A percentile compares a stretch with the other conserved stretches of the same genome.
Evolutionary conservation across 495 filamentous ascomycete genomes (phyloP).

Genomic region (Penicillium roqueforti): DNA sequence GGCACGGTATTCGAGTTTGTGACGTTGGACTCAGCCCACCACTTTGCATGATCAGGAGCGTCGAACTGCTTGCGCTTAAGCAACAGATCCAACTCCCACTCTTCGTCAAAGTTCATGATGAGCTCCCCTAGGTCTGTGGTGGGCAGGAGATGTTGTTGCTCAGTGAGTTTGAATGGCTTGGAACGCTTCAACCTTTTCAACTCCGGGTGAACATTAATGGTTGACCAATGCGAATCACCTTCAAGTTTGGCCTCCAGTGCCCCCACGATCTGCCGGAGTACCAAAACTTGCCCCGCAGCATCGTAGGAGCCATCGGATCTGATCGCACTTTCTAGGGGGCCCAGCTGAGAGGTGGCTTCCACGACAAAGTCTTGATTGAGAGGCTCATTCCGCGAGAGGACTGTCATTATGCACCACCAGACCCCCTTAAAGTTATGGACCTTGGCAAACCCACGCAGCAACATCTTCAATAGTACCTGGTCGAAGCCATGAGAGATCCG

Average conservation of each 20-base stretch:
- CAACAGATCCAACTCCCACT: slow-evolving; percentile 22
- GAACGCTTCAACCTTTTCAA: slow-evolving; percentile 3
- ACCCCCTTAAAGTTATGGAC: slow-evolving; percentile 32
- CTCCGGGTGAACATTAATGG: background rate
- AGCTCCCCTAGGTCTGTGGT: slow-evolving; percentile 1
- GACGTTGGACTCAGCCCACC: slow-evolving; percentile 5
- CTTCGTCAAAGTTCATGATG: slow-evolving; percentile 22
- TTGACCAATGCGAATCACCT: slow-evolving; percentile 7
- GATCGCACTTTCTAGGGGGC: slow-evolving; percentile 7
- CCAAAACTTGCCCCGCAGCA: slow-evolving; percentile 9
- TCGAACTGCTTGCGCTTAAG: slow-evolving; percentile 1
- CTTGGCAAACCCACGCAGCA: slow-evolving; percentile 35
- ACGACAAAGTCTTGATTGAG: slow-evolving; percentile 30
- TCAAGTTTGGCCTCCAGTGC: slow-evolving; percentile 1
- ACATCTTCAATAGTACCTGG: slow-evolving; percentile 40
- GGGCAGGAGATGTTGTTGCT: slow-evolving; percentile 3
- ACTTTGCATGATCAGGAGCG: background rate
- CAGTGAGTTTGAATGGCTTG: background rate
- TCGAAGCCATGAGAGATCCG: slow-evolving; percentile 30
- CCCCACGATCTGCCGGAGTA: background rate
- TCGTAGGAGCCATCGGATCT: background rate
- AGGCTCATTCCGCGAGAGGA: slow-evolving; percentile 30
- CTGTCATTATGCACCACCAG: slow-evolving; percentile 43
- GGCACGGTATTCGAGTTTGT: background rate
- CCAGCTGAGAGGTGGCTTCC: slow-evolving; percentile 30